These are phyloP conservation scores for Psidium guajava DNA, from an alignment of 345 rosid species.

Conservation along the genomic window DNA sequence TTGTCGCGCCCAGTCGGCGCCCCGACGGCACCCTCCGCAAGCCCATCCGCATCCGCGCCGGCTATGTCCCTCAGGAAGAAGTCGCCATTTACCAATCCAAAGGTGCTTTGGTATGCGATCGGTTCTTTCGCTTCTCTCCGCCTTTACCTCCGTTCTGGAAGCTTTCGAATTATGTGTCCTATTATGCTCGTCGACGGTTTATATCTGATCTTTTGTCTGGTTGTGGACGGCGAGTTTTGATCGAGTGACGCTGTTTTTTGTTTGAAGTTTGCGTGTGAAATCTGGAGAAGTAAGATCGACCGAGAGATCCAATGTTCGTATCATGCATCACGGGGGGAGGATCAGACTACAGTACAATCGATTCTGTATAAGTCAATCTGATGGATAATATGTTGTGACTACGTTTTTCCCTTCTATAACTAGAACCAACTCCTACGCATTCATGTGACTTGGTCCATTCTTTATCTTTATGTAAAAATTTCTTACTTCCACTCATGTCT, in stretches of 20 bases:
- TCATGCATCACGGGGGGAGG: not conserved
- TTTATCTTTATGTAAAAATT: not conserved
- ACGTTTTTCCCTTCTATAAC: not conserved
- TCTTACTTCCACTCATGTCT: not conserved
- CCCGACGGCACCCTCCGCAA: conserved; percentile 90
- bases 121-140: not conserved
- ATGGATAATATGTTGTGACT: not conserved
- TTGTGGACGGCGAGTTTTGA: not conserved
- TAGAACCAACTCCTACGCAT: not conserved
- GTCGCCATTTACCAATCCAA: conserved; percentile 80
- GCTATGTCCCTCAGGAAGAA: conserved; percentile 83
- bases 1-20: conserved; percentile 72
- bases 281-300: not conserved
- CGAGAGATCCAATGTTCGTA: not conserved
- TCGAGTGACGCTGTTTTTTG: not conserved
- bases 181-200: not conserved
- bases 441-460: not conserved
- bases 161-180: not conserved
- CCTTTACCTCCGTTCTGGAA: not conserved
- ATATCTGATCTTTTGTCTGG: not conserved
- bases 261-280: not conserved
- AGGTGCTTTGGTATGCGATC: conserved; percentile 62
- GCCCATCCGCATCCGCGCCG: conserved; percentile 82
- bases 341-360: not conserved
- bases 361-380: not conserved